Evolutionary conservation across 116 monocot genomes (phyloP).

Genomic region (Trichopus zeylanicus): DNA sequence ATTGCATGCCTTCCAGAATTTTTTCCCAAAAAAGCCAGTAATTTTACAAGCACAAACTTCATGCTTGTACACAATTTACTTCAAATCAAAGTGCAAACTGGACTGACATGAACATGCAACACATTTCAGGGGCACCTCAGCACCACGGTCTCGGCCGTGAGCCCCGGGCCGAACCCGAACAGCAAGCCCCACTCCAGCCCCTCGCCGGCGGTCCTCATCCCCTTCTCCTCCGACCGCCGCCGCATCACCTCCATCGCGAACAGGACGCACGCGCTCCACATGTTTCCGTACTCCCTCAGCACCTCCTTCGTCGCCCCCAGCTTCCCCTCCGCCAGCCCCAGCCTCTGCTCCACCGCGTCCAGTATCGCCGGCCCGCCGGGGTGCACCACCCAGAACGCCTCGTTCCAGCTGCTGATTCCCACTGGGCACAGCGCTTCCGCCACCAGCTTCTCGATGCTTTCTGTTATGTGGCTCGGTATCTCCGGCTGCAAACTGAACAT

Average conservation of each 20-base stretch:
- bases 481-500: slow-evolving; percentile 51
- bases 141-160: too few species aligned
- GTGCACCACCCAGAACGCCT: slow-evolving; percentile 76
- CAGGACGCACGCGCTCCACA: slow-evolving; percentile 56
- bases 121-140: too few species aligned
- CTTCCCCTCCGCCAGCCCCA: slow-evolving; percentile 50
- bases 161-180: too few species aligned
- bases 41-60: too few species aligned
- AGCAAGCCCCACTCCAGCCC: too few species aligned
- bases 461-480: slow-evolving; percentile 46
- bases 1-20: too few species aligned
- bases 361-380: slow-evolving; percentile 85
- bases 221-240: slow-evolving; percentile 23
- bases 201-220: too few species aligned
- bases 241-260: slow-evolving; percentile 67
- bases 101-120: too few species aligned
- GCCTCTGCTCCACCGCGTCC: slow-evolving; percentile 44
- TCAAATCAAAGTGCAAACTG: too few species aligned
- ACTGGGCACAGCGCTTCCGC: slow-evolving; percentile 18
- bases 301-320: slow-evolving; percentile 44
- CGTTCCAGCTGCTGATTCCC: slow-evolving; percentile 28
- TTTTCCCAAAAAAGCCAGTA: too few species aligned
- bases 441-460: slow-evolving; percentile 47
- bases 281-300: slow-evolving; percentile 64
- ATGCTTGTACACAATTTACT: too few species aligned